Percentiles rank a stretch among this genome's conserved stretches.
These are phyloP conservation scores for Aspergillus brasiliensis DNA, from an alignment of 2,329 filamentous ascomycete genomes.

Conservation along the genomic window DNA sequence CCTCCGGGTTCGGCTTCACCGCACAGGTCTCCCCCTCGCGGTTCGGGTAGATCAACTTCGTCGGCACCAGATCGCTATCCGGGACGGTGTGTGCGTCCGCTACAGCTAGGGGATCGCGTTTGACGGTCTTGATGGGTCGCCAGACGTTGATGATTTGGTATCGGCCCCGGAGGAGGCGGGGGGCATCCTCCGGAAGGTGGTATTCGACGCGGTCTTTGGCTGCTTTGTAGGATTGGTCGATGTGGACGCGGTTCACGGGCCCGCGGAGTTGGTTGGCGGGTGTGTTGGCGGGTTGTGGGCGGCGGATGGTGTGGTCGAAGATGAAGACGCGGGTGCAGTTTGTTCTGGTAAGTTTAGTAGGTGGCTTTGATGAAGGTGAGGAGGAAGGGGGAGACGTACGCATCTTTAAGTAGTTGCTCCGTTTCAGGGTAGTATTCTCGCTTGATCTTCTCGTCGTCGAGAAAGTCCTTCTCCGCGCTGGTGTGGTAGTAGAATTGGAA, in stretches of 20 bases:
- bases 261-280: conserved; percentile 41
- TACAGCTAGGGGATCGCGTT: conserved; percentile 57
- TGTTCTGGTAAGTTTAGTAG: conserved; percentile 28
- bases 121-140: conserved; percentile 54
- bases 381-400: conserved; percentile 23
- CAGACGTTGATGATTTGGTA: conserved; percentile 57
- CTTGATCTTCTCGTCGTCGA: conserved; percentile 46
- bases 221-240: conserved; percentile 53
- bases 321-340: conserved; percentile 50
- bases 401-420: conserved; percentile 49
- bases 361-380: too few relatives aligned
- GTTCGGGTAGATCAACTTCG: conserved; percentile 55
- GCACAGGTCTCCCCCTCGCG: conserved; percentile 54
- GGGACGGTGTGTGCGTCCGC: conserved; percentile 54
- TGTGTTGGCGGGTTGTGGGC: conserved; percentile 35
- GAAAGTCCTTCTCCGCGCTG: conserved; percentile 41
- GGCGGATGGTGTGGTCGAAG: conserved; percentile 55
- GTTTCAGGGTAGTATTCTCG: conserved; percentile 50
- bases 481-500: conserved; percentile 49
- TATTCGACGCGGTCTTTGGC: conserved; percentile 46
- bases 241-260: conserved; percentile 55
- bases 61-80: conserved; percentile 54
- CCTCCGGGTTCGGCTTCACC: conserved; percentile 45
- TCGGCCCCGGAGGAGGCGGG: conserved; percentile 46
- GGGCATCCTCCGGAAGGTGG: conserved; percentile 49